Percentiles rank a stretch among this genome's conserved stretches.
Conservation (phyloP, 163 green algal species). For the Chlorella variabilis region DNA sequence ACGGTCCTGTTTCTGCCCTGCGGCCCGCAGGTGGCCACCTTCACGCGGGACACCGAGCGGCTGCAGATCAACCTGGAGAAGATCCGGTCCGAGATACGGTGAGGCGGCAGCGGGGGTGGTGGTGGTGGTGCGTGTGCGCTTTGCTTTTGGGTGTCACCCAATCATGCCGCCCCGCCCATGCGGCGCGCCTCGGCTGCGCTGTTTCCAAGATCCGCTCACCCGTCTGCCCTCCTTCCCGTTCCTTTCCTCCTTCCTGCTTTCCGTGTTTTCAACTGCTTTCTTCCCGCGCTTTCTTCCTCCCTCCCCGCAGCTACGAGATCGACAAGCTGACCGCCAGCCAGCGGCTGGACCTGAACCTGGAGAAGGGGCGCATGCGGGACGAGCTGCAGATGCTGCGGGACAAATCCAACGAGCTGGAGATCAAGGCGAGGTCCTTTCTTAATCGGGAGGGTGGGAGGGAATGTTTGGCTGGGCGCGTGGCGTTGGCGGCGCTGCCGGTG, state of each 20-base stretch:
- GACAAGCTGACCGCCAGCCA: slow-evolving; percentile 95
- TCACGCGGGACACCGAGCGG: slow-evolving; percentile 91
- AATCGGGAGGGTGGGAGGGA: too few species aligned
- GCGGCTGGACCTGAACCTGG: slow-evolving; percentile 94
- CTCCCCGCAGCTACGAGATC: slow-evolving; percentile 96
- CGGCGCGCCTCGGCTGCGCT: not conserved
- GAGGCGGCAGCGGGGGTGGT: not conserved
- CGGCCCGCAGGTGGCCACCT: slow-evolving; percentile 49
- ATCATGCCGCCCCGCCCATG: not conserved
- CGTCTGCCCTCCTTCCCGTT: not conserved
- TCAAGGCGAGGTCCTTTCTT: too few species aligned
- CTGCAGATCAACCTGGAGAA: slow-evolving; percentile 91
- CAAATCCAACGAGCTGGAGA: slow-evolving; percentile 87
- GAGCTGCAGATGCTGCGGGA: slow-evolving; percentile 86
- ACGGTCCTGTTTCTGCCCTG: not conserved
- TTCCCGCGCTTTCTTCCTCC: too few species aligned
- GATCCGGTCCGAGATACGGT: slow-evolving; percentile 84
- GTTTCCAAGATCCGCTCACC: not conserved
- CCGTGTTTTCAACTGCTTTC: not conserved
- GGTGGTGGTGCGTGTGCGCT: not conserved
- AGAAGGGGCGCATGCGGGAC: slow-evolving; percentile 90
- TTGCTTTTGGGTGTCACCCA: too few species aligned
- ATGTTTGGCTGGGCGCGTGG: too few species aligned
- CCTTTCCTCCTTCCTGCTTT: not conserved
- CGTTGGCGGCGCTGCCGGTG: too few species aligned